These are phyloP conservation scores for Monosporascus sp. DNA, from an alignment of 2,329 filamentous ascomycete species.

Conservation along the genomic window DNA sequence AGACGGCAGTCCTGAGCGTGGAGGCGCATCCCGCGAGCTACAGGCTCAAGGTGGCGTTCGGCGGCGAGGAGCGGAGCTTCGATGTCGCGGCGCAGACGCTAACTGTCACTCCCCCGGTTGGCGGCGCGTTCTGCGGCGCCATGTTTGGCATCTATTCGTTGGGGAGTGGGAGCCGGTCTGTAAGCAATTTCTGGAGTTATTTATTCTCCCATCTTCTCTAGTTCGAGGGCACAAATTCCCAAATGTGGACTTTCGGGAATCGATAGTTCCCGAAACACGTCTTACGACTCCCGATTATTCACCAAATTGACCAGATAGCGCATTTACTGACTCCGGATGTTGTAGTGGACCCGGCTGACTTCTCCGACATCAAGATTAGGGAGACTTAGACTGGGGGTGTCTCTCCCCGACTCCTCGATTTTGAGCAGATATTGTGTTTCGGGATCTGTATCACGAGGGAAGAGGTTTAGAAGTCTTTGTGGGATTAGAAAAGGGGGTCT, in stretches of 20 bases:
- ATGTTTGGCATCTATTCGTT: constrained; percentile 28
- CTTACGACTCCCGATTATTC: too few species aligned
- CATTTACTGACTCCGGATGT: too few species aligned
- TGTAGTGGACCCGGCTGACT: constrained; percentile 28
- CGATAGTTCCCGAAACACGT: too few species aligned
- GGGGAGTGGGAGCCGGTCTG: constrained; percentile 24
- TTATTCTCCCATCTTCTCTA: too few species aligned
- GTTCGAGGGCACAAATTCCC: too few species aligned
- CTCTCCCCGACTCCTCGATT: not conserved
- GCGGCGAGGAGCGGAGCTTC: not conserved
- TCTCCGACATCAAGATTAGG: constrained; percentile 15
- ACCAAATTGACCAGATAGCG: too few species aligned
- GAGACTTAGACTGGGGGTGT: not conserved
- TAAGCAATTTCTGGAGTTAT: too few species aligned
- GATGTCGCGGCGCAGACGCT: constrained; percentile 13
- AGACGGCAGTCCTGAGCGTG: constrained; percentile 10
- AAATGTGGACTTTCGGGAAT: too few species aligned
- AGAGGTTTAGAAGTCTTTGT: too few species aligned
- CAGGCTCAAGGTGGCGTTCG: constrained; percentile 9
- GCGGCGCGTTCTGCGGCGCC: constrained; percentile 24
- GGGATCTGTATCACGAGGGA: too few species aligned
- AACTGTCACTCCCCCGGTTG: constrained; percentile 24
- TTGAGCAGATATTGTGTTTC: not conserved
- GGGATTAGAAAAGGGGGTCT: too few species aligned
- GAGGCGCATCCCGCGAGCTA: constrained; percentile 13